phyloP scores from a whole-genome alignment of 768 basidiomycete genomes.

The Lanmaoa pseudosensibilis region DNA sequence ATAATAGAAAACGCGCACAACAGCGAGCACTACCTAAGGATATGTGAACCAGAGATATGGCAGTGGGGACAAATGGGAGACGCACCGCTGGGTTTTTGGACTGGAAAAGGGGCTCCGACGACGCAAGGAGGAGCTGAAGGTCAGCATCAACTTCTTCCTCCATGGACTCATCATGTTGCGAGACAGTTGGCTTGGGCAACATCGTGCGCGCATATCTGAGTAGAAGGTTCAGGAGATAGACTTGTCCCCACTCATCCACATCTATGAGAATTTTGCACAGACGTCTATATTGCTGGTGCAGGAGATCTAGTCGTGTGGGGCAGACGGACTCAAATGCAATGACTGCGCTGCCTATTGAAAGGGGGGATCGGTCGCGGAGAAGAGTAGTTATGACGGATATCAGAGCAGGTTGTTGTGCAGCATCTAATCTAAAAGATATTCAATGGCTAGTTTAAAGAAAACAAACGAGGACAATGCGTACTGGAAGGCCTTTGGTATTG shows the following conservation, averaged over 20 bases:
- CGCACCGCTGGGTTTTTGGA: conserved; percentile 86
- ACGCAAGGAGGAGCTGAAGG: conserved; percentile 68
- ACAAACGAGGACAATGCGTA: conserved; percentile 35
- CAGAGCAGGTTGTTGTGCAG: conserved; percentile 67
- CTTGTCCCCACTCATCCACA: conserved; percentile 96
- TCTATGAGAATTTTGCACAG: conserved; percentile 84
- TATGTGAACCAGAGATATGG: background rate
- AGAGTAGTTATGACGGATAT: conserved; percentile 64
- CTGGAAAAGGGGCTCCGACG: conserved; percentile 75
- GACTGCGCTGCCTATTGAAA: conserved; percentile 84
- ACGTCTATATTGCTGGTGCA: conserved; percentile 87
- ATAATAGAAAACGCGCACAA: conserved; percentile 72
- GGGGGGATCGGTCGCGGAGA: conserved; percentile 74
- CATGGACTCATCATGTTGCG: conserved; percentile 29
- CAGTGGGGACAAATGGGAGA: background rate
- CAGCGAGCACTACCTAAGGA: conserved; percentile 76
- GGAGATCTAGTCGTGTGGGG: conserved; percentile 79
- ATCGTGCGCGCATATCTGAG: conserved; percentile 81
- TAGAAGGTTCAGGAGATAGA: conserved; percentile 74
- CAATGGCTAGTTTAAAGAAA: background rate
- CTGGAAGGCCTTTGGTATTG: conserved; percentile 85
- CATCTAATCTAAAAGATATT: conserved; percentile 59
- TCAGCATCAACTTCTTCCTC: conserved; percentile 76
- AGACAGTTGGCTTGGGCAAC: conserved; percentile 61
- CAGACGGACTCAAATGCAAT: conserved; percentile 87